Base-by-base conservation (phyloP, 2,329 filamentous ascomycete genomes). In the Trichoderma afroharzianum region DNA sequence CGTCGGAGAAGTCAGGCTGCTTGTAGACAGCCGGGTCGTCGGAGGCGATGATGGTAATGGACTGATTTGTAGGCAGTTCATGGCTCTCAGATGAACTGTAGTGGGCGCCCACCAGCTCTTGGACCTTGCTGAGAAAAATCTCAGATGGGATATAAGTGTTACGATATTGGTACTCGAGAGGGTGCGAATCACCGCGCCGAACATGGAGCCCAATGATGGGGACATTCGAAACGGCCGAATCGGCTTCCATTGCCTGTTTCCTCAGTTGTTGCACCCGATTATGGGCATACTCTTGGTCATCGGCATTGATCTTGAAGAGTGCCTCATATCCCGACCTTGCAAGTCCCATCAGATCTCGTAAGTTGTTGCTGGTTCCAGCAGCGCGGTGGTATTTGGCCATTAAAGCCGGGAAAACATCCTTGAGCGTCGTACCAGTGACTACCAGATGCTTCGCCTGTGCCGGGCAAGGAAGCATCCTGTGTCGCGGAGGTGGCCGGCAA, bases 391-490 rank as follows among this genome's bases (percentile, higher is more conserved):
- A 76, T 68, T 80, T 79, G 50, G 78, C 78, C 18, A 83, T 73
- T 63, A 83, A 68, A 87, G 86, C 83, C 15, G 91, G 91, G 75
- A 95, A 92, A 0, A 89, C 86, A 74, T 88, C 88, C 7, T 81
- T 80, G 1, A 88, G 86, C 0, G 93, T 96, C 6, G 91, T 88
- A 7, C 88, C 85, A 0, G 93, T 93, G 12, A 95, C 88, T 3
- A 95, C 84, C 3, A 97, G 83, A 80, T 97, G 94, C 15, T 86
- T 88, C 6, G 93, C 92, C 71, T 88, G 89, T 69, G 90, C 90
- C 1, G 94, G 94, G 77, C 93, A 97, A 1, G 94, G 93, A 0
- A 96, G 83, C 79, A 94, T 92, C 75, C 94, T 89, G 70, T 92
- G 88, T 30, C 87, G 84, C n/a, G 92, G 91, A 14, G 94, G 93